Conservation (phyloP, 2,329 filamentous ascomycete species). For the Pseudogymnoascus sp. region DNA sequence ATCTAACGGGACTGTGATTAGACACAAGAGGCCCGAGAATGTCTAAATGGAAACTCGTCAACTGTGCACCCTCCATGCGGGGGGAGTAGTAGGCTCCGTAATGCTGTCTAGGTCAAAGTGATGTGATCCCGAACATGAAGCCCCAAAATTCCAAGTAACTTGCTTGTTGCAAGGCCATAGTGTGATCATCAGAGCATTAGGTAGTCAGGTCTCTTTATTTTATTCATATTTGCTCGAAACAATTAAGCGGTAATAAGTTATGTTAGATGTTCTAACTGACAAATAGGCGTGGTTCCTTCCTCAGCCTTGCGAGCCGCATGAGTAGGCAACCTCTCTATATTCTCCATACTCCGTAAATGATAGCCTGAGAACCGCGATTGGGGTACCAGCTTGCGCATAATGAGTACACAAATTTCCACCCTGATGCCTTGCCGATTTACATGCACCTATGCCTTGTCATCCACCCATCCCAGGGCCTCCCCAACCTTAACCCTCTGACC, state of each 20-base stretch:
- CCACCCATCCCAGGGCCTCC: slow-evolving; percentile 70
- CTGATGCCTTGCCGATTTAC: neutral
- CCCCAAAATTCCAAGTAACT: neutral
- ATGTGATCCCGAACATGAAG: neutral
- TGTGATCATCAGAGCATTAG: neutral
- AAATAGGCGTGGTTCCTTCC: neutral
- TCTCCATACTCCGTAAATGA: neutral
- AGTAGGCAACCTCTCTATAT: neutral
- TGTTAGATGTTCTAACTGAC: neutral
- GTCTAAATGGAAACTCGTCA: neutral
- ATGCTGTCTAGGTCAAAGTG: neutral
- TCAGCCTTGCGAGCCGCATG: neutral
- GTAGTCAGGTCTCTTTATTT: neutral
- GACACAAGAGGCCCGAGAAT: neutral
- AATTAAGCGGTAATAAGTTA: neutral
- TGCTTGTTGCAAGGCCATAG: neutral
- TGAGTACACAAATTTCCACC: neutral
- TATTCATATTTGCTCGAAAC: neutral
- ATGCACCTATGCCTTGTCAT: slow-evolving; percentile 32
- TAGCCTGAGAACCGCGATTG: neutral
- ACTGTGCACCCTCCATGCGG: neutral
- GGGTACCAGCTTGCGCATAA: neutral
- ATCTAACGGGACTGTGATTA: neutral
- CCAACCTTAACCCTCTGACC: slow-evolving; percentile 86
- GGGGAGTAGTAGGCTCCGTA: neutral